A percentile compares a stretch with the other conserved stretches of the same genome.
phyloP scores from a whole-genome alignment of 2,329 filamentous ascomycete genomes.

The Alternaria burnsii region DNA sequence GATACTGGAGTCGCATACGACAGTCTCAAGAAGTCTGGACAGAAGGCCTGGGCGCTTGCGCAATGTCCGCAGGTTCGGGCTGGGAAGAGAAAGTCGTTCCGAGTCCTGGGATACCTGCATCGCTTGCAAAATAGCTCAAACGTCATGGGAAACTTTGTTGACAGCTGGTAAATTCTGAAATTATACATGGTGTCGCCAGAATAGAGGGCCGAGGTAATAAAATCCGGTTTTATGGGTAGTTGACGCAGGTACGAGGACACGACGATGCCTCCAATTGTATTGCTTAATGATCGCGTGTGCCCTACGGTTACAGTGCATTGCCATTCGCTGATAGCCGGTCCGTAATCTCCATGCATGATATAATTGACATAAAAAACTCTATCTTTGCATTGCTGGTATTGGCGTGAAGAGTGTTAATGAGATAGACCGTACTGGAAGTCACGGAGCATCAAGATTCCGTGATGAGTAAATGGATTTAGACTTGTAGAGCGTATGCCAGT shows the following conservation, averaged over 20 bases:
- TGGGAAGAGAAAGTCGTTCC: constrained; percentile 3
- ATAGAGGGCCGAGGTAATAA: constrained; percentile 16
- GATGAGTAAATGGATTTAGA: constrained; percentile 8
- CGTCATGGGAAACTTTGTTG: constrained; percentile 26
- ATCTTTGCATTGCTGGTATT: constrained; percentile 20
- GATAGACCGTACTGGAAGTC: neutral
- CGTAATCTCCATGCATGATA: constrained; percentile 26
- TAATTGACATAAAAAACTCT: constrained; percentile 20
- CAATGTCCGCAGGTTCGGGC: constrained; percentile 11
- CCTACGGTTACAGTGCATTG: constrained; percentile 22
- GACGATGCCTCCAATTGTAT: neutral
- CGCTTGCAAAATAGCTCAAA: constrained; percentile 29
- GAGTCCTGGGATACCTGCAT: constrained; percentile 22
- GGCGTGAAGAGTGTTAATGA: constrained; percentile 14
- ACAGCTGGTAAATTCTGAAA: constrained; percentile 20
- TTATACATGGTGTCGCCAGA: constrained; percentile 20
- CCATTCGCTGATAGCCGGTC: constrained; percentile 29
- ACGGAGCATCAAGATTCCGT: neutral
- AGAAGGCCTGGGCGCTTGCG: constrained; percentile 9
- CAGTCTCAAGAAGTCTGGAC: constrained; percentile 6
- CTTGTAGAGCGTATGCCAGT: constrained; percentile 1
- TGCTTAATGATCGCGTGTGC: constrained; percentile 21
- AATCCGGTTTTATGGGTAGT: neutral
- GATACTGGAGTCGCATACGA: constrained; percentile 3
- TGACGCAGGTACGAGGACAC: constrained; percentile 1